Conservation (phyloP, 2,329 filamentous ascomycete genomes). For the Penicillium sclerotigenum region DNA sequence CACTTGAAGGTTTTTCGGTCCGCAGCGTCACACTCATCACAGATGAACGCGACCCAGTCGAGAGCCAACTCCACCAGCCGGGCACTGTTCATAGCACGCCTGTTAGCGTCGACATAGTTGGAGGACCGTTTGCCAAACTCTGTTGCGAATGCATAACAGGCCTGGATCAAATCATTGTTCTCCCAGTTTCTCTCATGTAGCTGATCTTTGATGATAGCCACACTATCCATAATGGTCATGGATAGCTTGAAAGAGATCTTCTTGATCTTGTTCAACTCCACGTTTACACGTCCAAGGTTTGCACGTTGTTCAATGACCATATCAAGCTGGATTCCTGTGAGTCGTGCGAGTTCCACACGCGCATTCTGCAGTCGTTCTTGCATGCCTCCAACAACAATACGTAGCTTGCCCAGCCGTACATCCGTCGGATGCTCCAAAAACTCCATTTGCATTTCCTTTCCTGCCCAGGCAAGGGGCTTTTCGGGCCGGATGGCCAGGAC, state of each 20-base stretch:
- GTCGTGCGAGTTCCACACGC: constrained; percentile 71
- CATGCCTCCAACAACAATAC: constrained; percentile 84
- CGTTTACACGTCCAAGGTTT: constrained; percentile 87
- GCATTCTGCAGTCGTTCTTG: constrained; percentile 74
- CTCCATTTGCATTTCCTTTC: constrained; percentile 66
- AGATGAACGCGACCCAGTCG: constrained; percentile 98
- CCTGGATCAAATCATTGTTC: constrained; percentile 94
- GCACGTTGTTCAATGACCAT: constrained; percentile 88
- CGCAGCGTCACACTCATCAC: constrained; percentile 89
- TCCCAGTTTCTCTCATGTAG: constrained; percentile 67
- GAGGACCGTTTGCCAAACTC: constrained; percentile 95
- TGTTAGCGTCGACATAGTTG: constrained; percentile 91
- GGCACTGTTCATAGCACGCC: constrained; percentile 94
- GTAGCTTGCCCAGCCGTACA: constrained; percentile 78
- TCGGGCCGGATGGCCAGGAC: constrained; percentile 82
- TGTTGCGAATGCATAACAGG: constrained; percentile 97
- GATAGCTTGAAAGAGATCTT: constrained; percentile 94
- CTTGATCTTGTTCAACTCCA: constrained; percentile 87
- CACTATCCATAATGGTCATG: constrained; percentile 98
- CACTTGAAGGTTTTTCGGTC: constrained; percentile 96
- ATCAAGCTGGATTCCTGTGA: constrained; percentile 80
- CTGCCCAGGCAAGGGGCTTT: constrained; percentile 74
- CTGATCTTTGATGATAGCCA: constrained; percentile 86
- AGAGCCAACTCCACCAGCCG: constrained; percentile 89
- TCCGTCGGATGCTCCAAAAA: constrained; percentile 78